phyloP scores from a whole-genome alignment of 306 rosid species.

The Cicer arietinum region DNA sequence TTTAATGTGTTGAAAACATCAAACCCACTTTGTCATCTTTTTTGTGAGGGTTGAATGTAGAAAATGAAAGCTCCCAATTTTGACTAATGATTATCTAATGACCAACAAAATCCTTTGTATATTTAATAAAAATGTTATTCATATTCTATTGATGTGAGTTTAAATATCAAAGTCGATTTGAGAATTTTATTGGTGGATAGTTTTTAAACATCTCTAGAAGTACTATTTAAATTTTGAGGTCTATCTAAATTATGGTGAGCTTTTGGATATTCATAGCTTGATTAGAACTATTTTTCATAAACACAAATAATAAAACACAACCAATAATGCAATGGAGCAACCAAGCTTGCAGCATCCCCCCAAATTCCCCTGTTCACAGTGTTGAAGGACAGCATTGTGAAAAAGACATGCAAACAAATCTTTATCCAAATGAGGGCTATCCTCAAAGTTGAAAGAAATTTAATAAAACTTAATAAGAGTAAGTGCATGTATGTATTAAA shows the following conservation, averaged over 20 bases:
- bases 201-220: no score
- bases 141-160: background rate
- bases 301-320: background rate
- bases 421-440: constrained; percentile 28
- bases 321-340: constrained; percentile 30
- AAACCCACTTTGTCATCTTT: background rate
- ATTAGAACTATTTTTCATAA: background rate
- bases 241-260: no score
- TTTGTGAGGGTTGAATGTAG: constrained; percentile 18
- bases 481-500: no score
- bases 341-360: constrained; percentile 11
- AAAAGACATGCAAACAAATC: constrained; percentile 35
- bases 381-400: constrained; percentile 34
- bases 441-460: background rate
- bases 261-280: background rate
- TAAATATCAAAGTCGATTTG: no score
- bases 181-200: no score
- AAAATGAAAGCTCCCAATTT: constrained; percentile 28
- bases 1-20: constrained; percentile 30
- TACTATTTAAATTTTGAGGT: no score
- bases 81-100: constrained; percentile 5
- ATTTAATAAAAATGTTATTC: background rate
- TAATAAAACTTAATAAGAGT: background rate
- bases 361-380: background rate
- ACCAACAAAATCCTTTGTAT: background rate